These are phyloP conservation scores for Colletotrichum paranaense DNA, from an alignment of 2,329 filamentous ascomycete genomes.

Conservation along the genomic window DNA sequence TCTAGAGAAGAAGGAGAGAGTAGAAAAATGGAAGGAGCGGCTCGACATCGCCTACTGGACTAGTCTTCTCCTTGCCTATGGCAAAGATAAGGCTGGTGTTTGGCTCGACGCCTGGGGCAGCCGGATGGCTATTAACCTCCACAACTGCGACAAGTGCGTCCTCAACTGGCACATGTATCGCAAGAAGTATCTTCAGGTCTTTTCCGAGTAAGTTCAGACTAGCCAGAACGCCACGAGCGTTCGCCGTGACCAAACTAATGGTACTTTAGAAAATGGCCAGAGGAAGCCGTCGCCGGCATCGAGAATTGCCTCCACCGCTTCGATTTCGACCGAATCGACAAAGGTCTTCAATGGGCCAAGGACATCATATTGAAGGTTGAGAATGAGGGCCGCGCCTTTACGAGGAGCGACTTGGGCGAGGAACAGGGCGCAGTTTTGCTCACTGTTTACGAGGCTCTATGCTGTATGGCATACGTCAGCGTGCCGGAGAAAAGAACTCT, in stretches of 20 bases:
- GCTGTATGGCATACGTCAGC: conserved; percentile 81
- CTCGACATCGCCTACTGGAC: conserved; percentile 74
- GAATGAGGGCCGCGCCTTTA: conserved; percentile 57
- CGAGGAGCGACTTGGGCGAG: conserved; percentile 57
- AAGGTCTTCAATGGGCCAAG: conserved; percentile 68
- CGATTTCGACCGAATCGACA: conserved; percentile 71
- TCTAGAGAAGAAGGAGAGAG: conserved; percentile 63
- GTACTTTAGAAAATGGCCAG: conserved; percentile 54
- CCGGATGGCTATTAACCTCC: conserved; percentile 69
- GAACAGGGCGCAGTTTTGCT: conserved; percentile 73
- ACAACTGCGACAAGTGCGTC: conserved; percentile 76
- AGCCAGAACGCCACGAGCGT: neutral
- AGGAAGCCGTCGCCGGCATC: conserved; percentile 63
- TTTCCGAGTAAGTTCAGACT: conserved; percentile 64
- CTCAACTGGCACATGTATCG: conserved; percentile 80
- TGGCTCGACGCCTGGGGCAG: conserved; percentile 70
- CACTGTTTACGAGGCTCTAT: conserved; percentile 88
- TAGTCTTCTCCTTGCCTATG: conserved; percentile 76
- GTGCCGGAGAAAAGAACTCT: conserved; percentile 61
- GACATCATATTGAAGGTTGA: conserved; percentile 65
- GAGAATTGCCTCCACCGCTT: conserved; percentile 67
- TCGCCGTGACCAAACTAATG: conserved; percentile 37
- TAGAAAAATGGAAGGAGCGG: conserved; percentile 66
- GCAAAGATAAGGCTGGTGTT: conserved; percentile 67
- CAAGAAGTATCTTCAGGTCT: conserved; percentile 68